These are phyloP conservation scores for Oxyria digyna DNA, from an alignment of 148 eudicot species.

Conservation along the genomic window DNA sequence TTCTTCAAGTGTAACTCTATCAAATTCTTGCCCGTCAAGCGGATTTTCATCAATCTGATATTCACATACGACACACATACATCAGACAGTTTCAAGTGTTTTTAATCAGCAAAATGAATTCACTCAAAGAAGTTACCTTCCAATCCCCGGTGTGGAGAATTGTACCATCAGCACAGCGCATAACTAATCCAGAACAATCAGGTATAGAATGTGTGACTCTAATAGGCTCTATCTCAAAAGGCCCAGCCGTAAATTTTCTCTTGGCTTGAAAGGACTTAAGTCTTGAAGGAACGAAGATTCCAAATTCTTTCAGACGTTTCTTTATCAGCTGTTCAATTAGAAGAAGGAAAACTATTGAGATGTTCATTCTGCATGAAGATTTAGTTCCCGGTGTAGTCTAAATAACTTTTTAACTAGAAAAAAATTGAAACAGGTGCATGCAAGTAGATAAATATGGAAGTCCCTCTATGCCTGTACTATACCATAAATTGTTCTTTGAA, in stretches of 20 bases:
- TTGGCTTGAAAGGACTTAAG: constrained; percentile 63
- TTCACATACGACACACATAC: neutral
- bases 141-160: constrained; percentile 99
- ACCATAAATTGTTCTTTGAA: neutral
- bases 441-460: neutral
- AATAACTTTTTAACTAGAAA: neutral
- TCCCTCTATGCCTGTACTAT: neutral
- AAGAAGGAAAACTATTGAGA: neutral
- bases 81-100: constrained; percentile 11
- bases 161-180: constrained; percentile 95
- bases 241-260: constrained; percentile 77
- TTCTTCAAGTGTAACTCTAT: constrained; percentile 79
- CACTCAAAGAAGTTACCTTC: constrained; percentile 52
- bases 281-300: constrained; percentile 86
- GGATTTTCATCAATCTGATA: constrained; percentile 90
- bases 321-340: constrained; percentile 64
- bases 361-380: neutral
- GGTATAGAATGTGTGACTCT: constrained; percentile 97
- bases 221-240: constrained; percentile 93
- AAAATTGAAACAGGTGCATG: neutral
- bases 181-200: constrained; percentile 92
- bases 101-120: constrained; percentile 4
- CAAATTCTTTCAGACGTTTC: constrained; percentile 87
- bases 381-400: neutral
- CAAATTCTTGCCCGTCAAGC: constrained; percentile 81